These are phyloP conservation scores for Fusarium setosum DNA, from an alignment of 2,329 filamentous ascomycete genomes.

Conservation along the genomic window DNA sequence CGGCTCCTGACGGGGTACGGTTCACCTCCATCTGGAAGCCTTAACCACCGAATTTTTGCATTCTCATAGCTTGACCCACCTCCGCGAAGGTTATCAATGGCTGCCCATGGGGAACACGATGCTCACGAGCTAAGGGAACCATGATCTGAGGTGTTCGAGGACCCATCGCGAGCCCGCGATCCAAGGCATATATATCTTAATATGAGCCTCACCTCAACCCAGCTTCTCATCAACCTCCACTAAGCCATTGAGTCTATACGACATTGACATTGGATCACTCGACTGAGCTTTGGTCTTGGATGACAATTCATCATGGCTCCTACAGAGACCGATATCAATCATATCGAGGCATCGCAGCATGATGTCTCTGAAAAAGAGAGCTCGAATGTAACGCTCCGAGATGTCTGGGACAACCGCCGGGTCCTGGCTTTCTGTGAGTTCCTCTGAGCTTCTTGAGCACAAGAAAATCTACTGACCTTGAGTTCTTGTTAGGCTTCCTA, in stretches of 20 bases:
- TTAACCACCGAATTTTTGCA: neutral
- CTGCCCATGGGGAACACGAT: neutral
- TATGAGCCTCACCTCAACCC: neutral
- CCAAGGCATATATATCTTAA: neutral
- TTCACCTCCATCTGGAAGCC: neutral
- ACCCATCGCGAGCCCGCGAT: neutral
- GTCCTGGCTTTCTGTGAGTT: slow-evolving; percentile 32
- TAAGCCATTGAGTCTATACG: neutral
- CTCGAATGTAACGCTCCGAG: slow-evolving; percentile 16
- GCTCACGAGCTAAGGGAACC: neutral
- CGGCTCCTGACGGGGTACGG: neutral
- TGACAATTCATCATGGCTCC: slow-evolving; percentile 8
- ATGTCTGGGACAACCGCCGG: slow-evolving; percentile 33
- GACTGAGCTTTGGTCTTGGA: neutral
- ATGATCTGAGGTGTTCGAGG: neutral
- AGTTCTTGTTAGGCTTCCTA: slow-evolving; percentile 32
- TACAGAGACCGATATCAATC: slow-evolving; percentile 16
- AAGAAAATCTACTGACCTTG: no score
- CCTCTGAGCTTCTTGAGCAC: fast-evolving
- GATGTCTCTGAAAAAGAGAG: neutral
- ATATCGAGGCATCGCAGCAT: slow-evolving; percentile 18
- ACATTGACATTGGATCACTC: neutral
- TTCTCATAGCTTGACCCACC: neutral
- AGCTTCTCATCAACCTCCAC: neutral
- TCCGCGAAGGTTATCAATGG: neutral